Evolutionary conservation across 805 yeast species (phyloP), one percentile per base, ranked within the genome.

Genomic region (Cyberlindnera veronae): DNA sequence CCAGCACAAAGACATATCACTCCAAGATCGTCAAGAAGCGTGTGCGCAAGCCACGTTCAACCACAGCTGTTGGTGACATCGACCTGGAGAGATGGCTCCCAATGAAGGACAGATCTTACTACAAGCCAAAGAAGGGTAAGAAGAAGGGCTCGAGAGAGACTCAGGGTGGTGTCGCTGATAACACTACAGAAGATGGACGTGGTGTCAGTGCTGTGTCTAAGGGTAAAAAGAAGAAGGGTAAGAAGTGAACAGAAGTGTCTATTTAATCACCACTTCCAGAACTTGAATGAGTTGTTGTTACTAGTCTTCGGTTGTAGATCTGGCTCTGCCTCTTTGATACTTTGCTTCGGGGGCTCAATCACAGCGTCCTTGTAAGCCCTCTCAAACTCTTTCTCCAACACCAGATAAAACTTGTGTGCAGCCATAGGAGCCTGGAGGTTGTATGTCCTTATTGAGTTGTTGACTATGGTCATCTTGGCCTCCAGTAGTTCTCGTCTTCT

Each of bases 1-100:
- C 22, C 8, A n/a, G 16, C 3, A 14, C 24, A 2, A 35, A 36
- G 35, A 24, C 27, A 16, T 31, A 21, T 14, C 20, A 12, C 3
- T 26, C 41, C 26, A 57, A 49, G 36, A 30, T 51, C 15, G 16
- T 21, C 6, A 63, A 66, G 50, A 67, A 59, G 46, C 54, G 62
- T 42, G 61, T 53, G 12, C 54, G 58, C 28, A 60, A 61, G 35
- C 61, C 59, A 39, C 60, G 56, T 38, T 66, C 51, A 50, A 76
- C 47, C 63, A 80, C 66, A 35, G 58, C 62, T 35, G 55, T 48
- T 5, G 61, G 56, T 43, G 44, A 45, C 17, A 67, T 76, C 3
- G 84, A 82, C 51, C 74, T 76, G 14, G 97, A 90, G 62, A 81
- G 97, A 65, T 90, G 98, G 98, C 62, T 91, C 36, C 95, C 96